Evolutionary conservation across 169 alveolate genomes (phyloP).

Genomic region (Eimeria brunetti): DNA sequence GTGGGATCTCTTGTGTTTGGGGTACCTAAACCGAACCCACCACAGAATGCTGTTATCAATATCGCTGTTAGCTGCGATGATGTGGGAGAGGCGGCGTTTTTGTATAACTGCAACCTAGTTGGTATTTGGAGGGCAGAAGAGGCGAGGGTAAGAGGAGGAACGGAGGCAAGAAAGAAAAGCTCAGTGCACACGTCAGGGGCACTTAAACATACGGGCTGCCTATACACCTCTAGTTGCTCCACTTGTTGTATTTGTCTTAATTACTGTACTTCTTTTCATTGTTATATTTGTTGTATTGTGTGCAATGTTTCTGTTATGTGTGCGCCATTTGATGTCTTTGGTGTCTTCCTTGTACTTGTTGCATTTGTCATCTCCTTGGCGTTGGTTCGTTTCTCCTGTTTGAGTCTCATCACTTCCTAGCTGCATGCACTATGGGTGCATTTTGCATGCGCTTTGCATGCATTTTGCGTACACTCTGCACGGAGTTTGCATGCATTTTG

Average conservation of each 20-base stretch:
- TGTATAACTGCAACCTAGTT: conserved; percentile 1
- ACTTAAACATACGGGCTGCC: too few relatives aligned
- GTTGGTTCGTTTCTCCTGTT: too few relatives aligned
- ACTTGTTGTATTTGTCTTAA: neutral
- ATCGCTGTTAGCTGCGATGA: conserved; percentile 4
- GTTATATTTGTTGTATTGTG: neutral
- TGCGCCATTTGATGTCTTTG: neutral
- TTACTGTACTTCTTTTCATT: neutral
- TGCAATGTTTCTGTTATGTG: neutral
- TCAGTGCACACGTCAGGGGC: too few relatives aligned
- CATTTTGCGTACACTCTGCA: neutral
- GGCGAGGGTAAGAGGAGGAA: conserved; percentile 45
- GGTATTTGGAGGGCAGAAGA: conserved; percentile 43
- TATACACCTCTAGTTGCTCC: neutral
- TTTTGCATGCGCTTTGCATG: too few relatives aligned
- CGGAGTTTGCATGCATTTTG: neutral
- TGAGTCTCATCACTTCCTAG: too few relatives aligned
- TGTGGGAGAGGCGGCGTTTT: conserved; percentile 38
- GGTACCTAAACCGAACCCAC: neutral
- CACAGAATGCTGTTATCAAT: conserved; percentile 12
- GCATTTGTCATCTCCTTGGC: too few relatives aligned
- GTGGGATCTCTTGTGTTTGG: neutral
- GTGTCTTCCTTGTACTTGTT: neutral
- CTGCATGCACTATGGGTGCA: too few relatives aligned
- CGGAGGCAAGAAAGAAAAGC: too few relatives aligned